A percentile compares a stretch with the other conserved stretches of the same genome.
phyloP scores from a whole-genome alignment of 2,329 filamentous ascomycete species.

The Coniochaeta sp. region DNA sequence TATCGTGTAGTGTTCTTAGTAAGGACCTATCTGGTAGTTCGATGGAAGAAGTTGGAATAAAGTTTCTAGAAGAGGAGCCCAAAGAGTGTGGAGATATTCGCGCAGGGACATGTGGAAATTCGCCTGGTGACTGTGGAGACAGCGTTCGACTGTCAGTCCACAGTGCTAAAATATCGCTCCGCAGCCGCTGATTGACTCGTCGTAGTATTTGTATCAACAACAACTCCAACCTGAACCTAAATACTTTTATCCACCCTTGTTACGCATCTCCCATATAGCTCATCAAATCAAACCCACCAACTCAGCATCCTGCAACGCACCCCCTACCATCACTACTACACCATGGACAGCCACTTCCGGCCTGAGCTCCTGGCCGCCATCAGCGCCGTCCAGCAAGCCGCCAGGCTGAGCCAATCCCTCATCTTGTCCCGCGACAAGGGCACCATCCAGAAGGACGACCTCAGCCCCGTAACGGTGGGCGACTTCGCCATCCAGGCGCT shows the following conservation, averaged over 20 bases:
- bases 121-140: too few relatives aligned
- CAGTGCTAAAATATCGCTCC: too few relatives aligned
- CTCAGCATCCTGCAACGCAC: too few relatives aligned
- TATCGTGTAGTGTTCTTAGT: too few relatives aligned
- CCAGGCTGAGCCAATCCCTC: slow-evolving; percentile 41
- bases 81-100: not conserved
- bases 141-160: too few relatives aligned
- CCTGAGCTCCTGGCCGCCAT: slow-evolving; percentile 36
- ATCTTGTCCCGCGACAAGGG: slow-evolving; percentile 41
- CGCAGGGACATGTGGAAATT: too few relatives aligned
- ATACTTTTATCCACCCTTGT: too few relatives aligned
- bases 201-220: too few relatives aligned
- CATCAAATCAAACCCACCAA: not conserved
- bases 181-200: too few relatives aligned
- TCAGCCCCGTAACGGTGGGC: slow-evolving; percentile 51
- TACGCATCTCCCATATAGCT: not conserved
- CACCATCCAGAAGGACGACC: slow-evolving; percentile 44
- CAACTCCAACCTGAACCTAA: too few relatives aligned
- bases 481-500: slow-evolving; percentile 54
- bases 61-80: not conserved
- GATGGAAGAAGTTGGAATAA: not conserved
- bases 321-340: not conserved
- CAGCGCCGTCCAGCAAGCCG: slow-evolving; percentile 34
- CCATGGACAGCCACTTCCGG: slow-evolving; percentile 35
- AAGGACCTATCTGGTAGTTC: not conserved